Conservation (phyloP, 1,139 yeast genomes). For the Pichiaceae sp. region DNA sequence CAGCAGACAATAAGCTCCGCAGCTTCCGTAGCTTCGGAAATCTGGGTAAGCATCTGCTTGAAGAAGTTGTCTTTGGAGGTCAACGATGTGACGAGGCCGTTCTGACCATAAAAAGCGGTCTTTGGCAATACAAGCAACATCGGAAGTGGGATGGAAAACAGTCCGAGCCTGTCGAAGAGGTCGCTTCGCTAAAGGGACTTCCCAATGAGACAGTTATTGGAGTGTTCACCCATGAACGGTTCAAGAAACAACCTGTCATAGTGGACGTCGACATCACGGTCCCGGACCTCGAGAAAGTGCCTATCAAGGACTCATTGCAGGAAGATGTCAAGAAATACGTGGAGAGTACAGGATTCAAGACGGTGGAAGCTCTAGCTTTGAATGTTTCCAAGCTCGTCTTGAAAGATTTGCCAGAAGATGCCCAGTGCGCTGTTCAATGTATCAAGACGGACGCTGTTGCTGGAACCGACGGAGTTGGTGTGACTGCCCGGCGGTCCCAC, state of each 20-base stretch:
- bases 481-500: conserved; percentile 42
- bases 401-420: conserved; percentile 8
- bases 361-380: conserved; percentile 86
- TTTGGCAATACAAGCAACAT: conserved; percentile 1
- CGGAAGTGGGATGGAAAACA: background rate
- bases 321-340: conserved; percentile 36
- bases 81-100: conserved; percentile 11
- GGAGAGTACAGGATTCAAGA: conserved; percentile 70
- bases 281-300: conserved; percentile 15
- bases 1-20: conserved; percentile 35
- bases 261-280: conserved; percentile 35
- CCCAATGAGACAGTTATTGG: conserved; percentile 74
- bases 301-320: background rate
- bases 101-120: conserved; percentile 8
- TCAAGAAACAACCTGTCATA: conserved; percentile 68
- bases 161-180: background rate
- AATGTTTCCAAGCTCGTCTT: conserved; percentile 57
- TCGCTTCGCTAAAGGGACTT: conserved; percentile 21
- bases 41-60: conserved; percentile 50
- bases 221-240: conserved; percentile 81
- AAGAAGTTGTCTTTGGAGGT: conserved; percentile 22
- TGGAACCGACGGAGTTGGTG: conserved; percentile 86
- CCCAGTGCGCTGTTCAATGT: conserved; percentile 47
- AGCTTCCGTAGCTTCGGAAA: conserved; percentile 46
- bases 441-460: conserved; percentile 86